Conservation (phyloP, 306 rosid genomes). For the Bauhinia variegata region DNA sequence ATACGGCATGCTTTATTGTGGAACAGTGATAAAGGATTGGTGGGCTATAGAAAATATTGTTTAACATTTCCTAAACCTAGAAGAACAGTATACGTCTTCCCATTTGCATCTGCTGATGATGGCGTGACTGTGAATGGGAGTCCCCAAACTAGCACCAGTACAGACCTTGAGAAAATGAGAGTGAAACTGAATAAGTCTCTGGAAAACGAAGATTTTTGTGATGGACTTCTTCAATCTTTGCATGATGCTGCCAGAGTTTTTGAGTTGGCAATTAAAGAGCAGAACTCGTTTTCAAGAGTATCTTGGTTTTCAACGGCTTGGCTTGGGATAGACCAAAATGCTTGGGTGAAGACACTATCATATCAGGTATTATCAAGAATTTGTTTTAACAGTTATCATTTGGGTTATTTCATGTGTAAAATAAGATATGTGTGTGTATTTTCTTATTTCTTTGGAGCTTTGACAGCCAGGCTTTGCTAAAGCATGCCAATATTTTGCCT, state of each 20-base stretch:
- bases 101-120: slow-evolving; percentile 75
- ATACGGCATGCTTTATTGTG: slow-evolving; percentile 46
- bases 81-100: slow-evolving; percentile 41
- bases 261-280: slow-evolving; percentile 86
- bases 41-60: slow-evolving; percentile 51
- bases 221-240: slow-evolving; percentile 81
- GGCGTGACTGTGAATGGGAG: slow-evolving; percentile 80
- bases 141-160: slow-evolving; percentile 63
- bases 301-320: slow-evolving; percentile 86
- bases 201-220: slow-evolving; percentile 63
- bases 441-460: slow-evolving; percentile 13
- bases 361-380: slow-evolving; percentile 68
- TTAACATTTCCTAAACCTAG: slow-evolving; percentile 49
- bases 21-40: slow-evolving; percentile 36
- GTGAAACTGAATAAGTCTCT: slow-evolving; percentile 70
- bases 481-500: slow-evolving; percentile 3
- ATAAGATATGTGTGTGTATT: slow-evolving; percentile 5
- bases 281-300: slow-evolving; percentile 51
- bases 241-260: slow-evolving; percentile 92
- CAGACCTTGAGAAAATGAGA: slow-evolving; percentile 71
- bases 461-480: slow-evolving; percentile 31
- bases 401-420: slow-evolving; percentile 21
- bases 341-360: slow-evolving; percentile 84
- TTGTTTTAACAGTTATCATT: slow-evolving; percentile 6
- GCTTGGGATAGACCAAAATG: slow-evolving; percentile 86